phyloP scores from a whole-genome alignment of 495 filamentous ascomycete species.

The Articulospora tetracladia region DNA sequence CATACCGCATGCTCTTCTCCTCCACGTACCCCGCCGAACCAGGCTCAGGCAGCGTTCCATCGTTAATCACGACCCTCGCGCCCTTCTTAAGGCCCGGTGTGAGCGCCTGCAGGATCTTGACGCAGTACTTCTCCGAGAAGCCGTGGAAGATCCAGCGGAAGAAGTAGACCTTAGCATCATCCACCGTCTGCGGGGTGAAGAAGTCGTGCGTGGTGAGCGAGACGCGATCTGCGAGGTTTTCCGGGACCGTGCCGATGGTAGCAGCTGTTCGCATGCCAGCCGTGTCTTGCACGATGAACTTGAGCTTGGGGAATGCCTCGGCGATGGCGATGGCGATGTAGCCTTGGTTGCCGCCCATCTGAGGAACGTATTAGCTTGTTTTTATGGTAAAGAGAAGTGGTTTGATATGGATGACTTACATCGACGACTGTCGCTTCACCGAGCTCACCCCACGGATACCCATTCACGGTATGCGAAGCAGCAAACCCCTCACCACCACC shows the following conservation, averaged over 20 bases:
- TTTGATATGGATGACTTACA: too few species aligned
- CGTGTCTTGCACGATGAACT: conserved; percentile 31
- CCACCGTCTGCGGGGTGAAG: conserved; percentile 46
- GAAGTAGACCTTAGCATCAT: conserved; percentile 48
- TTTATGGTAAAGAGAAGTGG: background rate
- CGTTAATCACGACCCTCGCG: conserved; percentile 41
- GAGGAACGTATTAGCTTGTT: background rate
- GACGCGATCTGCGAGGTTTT: conserved; percentile 26
- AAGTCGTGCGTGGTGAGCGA: conserved; percentile 46
- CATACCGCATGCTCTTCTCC: conserved; percentile 38
- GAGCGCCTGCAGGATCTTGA: conserved; percentile 35
- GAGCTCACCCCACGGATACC: conserved; percentile 5
- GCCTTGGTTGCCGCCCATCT: conserved; percentile 33
- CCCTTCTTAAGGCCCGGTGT: conserved; percentile 37
- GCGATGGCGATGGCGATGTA: conserved; percentile 27
- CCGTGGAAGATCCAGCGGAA: conserved; percentile 54
- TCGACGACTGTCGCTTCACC: conserved; percentile 10
- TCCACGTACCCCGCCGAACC: conserved; percentile 40
- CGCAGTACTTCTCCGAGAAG: conserved; percentile 43
- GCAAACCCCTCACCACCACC: conserved; percentile 2
- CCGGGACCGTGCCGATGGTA: conserved; percentile 6
- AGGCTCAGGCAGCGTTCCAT: conserved; percentile 33
- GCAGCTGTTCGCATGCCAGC: background rate
- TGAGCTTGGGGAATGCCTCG: conserved; percentile 25
- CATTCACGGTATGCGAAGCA: background rate